Evolutionary conservation across 495 filamentous ascomycete species (phyloP).

Genomic region (Alectoria sarmentosa): DNA sequence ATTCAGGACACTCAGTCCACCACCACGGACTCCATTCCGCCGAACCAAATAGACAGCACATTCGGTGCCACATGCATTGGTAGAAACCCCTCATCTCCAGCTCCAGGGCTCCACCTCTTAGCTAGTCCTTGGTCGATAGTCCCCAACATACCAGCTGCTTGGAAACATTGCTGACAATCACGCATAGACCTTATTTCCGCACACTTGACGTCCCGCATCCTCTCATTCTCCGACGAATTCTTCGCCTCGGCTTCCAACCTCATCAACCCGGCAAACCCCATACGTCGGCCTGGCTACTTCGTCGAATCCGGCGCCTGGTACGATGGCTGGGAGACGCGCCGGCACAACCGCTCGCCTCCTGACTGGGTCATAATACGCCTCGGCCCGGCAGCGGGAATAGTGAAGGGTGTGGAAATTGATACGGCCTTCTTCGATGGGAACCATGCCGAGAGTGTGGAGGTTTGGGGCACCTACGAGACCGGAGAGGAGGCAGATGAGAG

Average conservation of each 20-base stretch:
- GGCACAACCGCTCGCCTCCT: constrained; percentile 71
- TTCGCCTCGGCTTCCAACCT: constrained; percentile 81
- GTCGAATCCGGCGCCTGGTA: constrained; percentile 86
- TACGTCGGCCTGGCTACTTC: constrained; percentile 75
- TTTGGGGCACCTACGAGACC: constrained; percentile 65
- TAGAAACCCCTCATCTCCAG: constrained; percentile 28
- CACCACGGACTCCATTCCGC: constrained; percentile 27
- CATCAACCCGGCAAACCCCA: constrained; percentile 63
- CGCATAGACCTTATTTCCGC: constrained; percentile 73
- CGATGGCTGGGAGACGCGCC: constrained; percentile 89
- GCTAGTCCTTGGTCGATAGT: background rate
- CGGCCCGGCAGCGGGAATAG: constrained; percentile 67
- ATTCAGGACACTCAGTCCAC: constrained; percentile 22
- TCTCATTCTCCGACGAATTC: constrained; percentile 79
- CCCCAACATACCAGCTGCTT: constrained; percentile 14
- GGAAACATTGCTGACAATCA: constrained; percentile 10
- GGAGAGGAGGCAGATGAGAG: constrained; percentile 49
- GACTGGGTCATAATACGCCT: constrained; percentile 82
- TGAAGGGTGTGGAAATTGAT: constrained; percentile 79
- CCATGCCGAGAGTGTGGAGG: constrained; percentile 72
- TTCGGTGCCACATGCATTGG: constrained; percentile 65
- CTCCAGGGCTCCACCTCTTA: background rate
- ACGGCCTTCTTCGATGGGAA: constrained; percentile 85
- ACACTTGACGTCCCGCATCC: constrained; percentile 63
- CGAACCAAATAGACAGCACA: constrained; percentile 60